These are phyloP conservation scores for Blastomyces percursus DNA, from an alignment of 2,329 filamentous ascomycete species.

Conservation along the genomic window DNA sequence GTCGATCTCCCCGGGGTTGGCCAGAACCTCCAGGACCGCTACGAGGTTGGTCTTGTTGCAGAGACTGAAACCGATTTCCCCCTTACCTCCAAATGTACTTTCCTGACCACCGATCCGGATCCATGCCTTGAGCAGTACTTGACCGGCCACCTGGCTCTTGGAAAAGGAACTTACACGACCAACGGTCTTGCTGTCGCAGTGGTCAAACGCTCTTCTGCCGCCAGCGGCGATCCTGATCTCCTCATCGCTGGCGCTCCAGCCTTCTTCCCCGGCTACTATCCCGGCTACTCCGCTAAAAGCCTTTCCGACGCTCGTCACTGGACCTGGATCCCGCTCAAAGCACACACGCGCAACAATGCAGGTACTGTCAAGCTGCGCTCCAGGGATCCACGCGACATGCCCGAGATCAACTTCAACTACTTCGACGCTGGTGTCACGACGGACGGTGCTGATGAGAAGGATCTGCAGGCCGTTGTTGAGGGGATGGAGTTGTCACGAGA, in stretches of 20 bases:
- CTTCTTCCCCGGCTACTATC: constrained; percentile 47
- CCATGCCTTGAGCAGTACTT: constrained; percentile 36
- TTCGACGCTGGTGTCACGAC: constrained; percentile 39
- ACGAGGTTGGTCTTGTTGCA: constrained; percentile 44
- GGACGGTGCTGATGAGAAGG: constrained; percentile 37
- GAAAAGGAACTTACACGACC: constrained; percentile 32
- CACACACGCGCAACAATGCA: constrained; percentile 50
- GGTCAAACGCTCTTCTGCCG: constrained; percentile 26
- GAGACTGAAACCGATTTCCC: constrained; percentile 28
- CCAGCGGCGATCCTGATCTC: constrained; percentile 41
- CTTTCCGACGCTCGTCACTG: constrained; percentile 33
- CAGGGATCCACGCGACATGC: constrained; percentile 52
- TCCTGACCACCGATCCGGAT: constrained; percentile 21
- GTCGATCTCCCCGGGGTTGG: constrained; percentile 50
- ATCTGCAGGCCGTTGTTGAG: constrained; percentile 45
- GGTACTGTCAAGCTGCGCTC: constrained; percentile 53
- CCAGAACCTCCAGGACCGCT: constrained; percentile 52
- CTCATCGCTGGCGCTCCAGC: constrained; percentile 46
- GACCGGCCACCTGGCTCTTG: constrained; percentile 17
- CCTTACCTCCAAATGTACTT: constrained; percentile 26
- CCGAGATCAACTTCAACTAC: constrained; percentile 53
- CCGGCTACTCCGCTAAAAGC: constrained; percentile 38
- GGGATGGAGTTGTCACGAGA: constrained; percentile 44
- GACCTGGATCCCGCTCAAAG: constrained; percentile 46
- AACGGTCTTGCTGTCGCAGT: constrained; percentile 46